These are phyloP conservation scores for Smittium mucronatum DNA, from an alignment of 371 early-diverging fungal genomes.

Conservation along the genomic window DNA sequence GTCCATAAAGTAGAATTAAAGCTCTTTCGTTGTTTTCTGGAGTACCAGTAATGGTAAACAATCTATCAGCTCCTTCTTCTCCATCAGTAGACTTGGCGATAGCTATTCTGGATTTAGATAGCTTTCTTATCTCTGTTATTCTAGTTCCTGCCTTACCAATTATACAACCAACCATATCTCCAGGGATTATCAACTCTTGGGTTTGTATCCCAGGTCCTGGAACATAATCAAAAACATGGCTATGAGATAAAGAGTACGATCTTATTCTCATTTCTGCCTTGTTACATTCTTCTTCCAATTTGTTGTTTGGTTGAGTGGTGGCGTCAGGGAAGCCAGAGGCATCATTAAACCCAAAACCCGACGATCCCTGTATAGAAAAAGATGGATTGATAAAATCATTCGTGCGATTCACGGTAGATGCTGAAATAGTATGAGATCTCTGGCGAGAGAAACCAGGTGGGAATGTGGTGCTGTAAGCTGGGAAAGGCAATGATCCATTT, in stretches of 20 bases:
- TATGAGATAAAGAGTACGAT: background rate
- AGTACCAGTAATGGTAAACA: constrained; percentile 80
- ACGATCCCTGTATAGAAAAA: background rate
- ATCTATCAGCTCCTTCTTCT: constrained; percentile 59
- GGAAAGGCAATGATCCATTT: constrained; percentile 13
- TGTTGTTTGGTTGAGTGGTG: background rate
- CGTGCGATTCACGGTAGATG: background rate
- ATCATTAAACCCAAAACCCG: too few species aligned
- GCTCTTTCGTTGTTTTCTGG: constrained; percentile 76
- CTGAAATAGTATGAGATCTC: constrained; percentile 4
- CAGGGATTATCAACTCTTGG: constrained; percentile 75
- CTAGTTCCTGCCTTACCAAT: constrained; percentile 81
- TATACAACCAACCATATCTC: constrained; percentile 85
- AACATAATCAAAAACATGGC: background rate
- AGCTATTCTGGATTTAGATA: constrained; percentile 76
- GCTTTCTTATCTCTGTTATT: constrained; percentile 78
- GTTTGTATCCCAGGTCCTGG: constrained; percentile 24
- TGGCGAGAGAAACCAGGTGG: constrained; percentile 1
- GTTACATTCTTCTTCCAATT: background rate
- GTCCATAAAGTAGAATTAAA: constrained; percentile 67
- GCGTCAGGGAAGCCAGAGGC: background rate
- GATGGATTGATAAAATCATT: background rate
- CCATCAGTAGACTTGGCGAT: constrained; percentile 60
- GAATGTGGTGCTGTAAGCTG: constrained; percentile 13
- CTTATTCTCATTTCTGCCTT: background rate